These are phyloP conservation scores for Calocybe indica DNA, from an alignment of 768 basidiomycete genomes.

Conservation along the genomic window DNA sequence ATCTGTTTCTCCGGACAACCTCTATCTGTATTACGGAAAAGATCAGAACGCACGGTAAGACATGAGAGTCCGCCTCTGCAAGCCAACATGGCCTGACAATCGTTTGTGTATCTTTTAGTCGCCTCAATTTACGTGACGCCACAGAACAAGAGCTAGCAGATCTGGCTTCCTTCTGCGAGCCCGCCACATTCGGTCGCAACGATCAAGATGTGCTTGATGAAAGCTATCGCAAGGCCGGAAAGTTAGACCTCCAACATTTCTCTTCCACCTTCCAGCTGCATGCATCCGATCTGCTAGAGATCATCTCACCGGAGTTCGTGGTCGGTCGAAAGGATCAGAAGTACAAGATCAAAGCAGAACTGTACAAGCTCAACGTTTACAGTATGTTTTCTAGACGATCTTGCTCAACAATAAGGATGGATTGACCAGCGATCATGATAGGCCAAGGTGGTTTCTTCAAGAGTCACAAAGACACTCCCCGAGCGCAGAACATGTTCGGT, in stretches of 20 bases:
- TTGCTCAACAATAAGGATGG: no score
- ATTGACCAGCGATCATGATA: conserved; percentile 5
- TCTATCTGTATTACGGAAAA: no score
- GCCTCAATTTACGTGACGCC: conserved; percentile 2
- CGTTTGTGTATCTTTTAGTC: background rate
- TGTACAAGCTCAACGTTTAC: conserved; percentile 44
- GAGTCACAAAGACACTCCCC: conserved; percentile 39
- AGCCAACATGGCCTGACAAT: no score
- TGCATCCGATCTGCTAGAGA: conserved; percentile 7
- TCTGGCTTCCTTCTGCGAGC: conserved; percentile 29
- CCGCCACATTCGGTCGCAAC: conserved; percentile 32
- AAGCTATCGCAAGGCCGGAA: conserved; percentile 39
- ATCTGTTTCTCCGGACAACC: no score
- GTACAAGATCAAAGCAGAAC: conserved; percentile 19
- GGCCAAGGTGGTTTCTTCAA: conserved; percentile 38
- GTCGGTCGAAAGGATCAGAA: conserved; percentile 13
- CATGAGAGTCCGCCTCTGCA: no score
- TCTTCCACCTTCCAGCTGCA: conserved; percentile 20
- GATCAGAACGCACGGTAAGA: no score
- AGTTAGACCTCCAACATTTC: conserved; percentile 33
- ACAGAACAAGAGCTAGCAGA: conserved; percentile 9
- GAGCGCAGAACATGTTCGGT: conserved; percentile 36
- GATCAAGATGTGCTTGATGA: conserved; percentile 35
- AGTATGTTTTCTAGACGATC: conserved; percentile 16
- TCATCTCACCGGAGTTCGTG: conserved; percentile 10